A percentile compares a stretch with the other conserved stretches of the same genome.
Evolutionary conservation across 192 early-diverging fungal species (phyloP).

Genomic region (Fimicolochytrium jonesii): DNA sequence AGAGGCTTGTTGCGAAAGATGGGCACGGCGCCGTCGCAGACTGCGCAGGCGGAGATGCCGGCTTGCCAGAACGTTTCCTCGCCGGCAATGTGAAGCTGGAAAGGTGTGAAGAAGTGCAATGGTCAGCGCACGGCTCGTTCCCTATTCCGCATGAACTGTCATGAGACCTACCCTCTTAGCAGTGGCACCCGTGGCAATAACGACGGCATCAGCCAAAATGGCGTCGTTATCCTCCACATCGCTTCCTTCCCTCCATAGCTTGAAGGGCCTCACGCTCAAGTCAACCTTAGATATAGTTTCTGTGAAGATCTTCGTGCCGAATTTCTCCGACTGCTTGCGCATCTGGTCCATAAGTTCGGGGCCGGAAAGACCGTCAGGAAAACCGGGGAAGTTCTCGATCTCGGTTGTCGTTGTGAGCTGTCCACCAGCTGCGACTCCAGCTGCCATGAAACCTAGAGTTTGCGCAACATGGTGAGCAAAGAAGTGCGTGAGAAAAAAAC

Average conservation of each 20-base stretch:
- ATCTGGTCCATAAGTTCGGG: slow-evolving; percentile 81
- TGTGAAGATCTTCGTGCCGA: slow-evolving; percentile 82
- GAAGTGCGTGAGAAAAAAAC: not conserved
- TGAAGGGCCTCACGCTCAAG: slow-evolving; percentile 73
- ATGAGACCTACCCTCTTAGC: slow-evolving; percentile 70
- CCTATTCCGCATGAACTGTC: no score
- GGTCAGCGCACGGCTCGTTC: no score
- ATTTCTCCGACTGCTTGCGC: slow-evolving; percentile 77
- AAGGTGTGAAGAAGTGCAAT: no score
- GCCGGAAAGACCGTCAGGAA: slow-evolving; percentile 87
- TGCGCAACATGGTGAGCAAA: no score
- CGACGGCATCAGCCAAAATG: slow-evolving; percentile 72
- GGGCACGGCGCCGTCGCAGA: slow-evolving; percentile 95
- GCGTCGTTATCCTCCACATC: slow-evolving; percentile 63
- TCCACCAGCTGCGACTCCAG: slow-evolving; percentile 65
- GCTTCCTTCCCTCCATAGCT: slow-evolving; percentile 76
- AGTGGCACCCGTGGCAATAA: slow-evolving; percentile 94
- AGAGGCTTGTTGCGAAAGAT: slow-evolving; percentile 91
- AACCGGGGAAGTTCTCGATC: slow-evolving; percentile 89
- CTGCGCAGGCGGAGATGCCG: slow-evolving; percentile 95
- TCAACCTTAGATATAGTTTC: slow-evolving; percentile 91
- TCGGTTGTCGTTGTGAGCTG: slow-evolving; percentile 96
- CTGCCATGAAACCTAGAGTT: slow-evolving; percentile 70
- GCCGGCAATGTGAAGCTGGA: slow-evolving; percentile 52
- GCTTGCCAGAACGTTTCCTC: slow-evolving; percentile 93